phyloP scores from a whole-genome alignment of 768 basidiomycete genomes.

The Agaricus sinodeliciosus region DNA sequence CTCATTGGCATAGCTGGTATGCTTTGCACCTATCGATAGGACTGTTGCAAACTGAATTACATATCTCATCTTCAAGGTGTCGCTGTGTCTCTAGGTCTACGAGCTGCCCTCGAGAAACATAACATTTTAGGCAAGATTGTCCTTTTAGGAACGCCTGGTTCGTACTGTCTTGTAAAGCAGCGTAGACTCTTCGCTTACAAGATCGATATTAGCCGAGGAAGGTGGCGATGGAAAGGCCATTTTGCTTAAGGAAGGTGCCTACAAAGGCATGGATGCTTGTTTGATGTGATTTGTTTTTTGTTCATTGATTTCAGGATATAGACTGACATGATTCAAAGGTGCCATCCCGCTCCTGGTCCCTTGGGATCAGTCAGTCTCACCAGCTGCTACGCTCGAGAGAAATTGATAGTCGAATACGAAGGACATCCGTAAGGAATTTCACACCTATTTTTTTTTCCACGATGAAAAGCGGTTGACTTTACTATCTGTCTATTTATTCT shows the following conservation, averaged over 20 bases:
- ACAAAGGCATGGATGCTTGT: conserved; percentile 71
- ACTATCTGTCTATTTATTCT: neutral
- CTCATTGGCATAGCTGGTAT: conserved; percentile 61
- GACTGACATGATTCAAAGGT: conserved; percentile 38
- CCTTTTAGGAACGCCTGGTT: conserved; percentile 75
- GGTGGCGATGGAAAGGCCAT: conserved; percentile 67
- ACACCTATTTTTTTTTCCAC: neutral
- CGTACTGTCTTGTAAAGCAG: conserved; percentile 3
- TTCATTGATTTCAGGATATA: neutral
- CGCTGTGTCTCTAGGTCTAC: conserved; percentile 62
- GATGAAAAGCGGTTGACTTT: neutral
- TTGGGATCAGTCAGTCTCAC: conserved; percentile 59
- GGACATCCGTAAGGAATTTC: conserved; percentile 57
- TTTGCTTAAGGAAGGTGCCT: conserved; percentile 71
- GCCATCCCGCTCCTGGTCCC: conserved; percentile 77
- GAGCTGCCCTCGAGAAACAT: conserved; percentile 52
- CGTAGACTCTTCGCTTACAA: neutral
- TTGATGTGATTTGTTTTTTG: conserved; percentile 44
- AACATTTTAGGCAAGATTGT: conserved; percentile 63
- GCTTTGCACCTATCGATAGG: neutral
- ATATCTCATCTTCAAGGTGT: conserved; percentile 37
- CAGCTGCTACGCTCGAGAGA: conserved; percentile 58
- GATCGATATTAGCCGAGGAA: conserved; percentile 55
- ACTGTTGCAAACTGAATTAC: neutral
- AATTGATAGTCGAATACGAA: conserved; percentile 54